These are phyloP conservation scores for Mariannaea sp. DNA, from an alignment of 2,329 filamentous ascomycete genomes.

Conservation along the genomic window DNA sequence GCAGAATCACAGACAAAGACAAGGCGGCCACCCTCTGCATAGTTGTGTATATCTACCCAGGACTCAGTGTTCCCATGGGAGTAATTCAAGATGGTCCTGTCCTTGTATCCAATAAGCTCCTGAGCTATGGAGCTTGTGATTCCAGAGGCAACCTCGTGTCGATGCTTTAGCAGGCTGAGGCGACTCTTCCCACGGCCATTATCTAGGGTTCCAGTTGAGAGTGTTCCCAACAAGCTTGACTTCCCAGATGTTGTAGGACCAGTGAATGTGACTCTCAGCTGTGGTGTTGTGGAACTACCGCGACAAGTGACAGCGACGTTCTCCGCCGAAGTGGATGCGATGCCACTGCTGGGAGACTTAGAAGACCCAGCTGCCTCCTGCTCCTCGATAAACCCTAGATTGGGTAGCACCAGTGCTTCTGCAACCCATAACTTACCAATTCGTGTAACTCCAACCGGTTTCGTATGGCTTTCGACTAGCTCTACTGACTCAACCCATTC, in stretches of 20 bases:
- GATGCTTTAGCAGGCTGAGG: conserved; percentile 85
- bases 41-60: conserved; percentile 92
- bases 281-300: conserved; percentile 64
- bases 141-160: conserved; percentile 89
- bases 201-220: conserved; percentile 86
- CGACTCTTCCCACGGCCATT: conserved; percentile 92
- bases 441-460: conserved; percentile 31
- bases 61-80: conserved; percentile 84
- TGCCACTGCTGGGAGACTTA: conserved; percentile 3
- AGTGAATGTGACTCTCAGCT: conserved; percentile 84
- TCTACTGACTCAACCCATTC: conserved; percentile 65
- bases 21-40: conserved; percentile 72
- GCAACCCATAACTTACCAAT: conserved; percentile 77
- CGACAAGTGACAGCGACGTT: conserved; percentile 41
- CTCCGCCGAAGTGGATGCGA: conserved; percentile 14
- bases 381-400: conserved; percentile 51
- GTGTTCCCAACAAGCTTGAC: conserved; percentile 83
- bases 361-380: conserved; percentile 8
- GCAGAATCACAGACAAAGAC: conserved; percentile 92
- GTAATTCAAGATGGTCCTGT: conserved; percentile 74
- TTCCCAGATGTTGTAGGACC: conserved; percentile 92
- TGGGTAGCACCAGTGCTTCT: conserved; percentile 85
- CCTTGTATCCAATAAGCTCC: conserved; percentile 84
- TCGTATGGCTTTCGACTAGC: conserved; percentile 37
- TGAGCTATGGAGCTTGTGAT: conserved; percentile 94